phyloP scores from a whole-genome alignment of 2,329 filamentous ascomycete genomes.

The Zymoseptoria crescenta region DNA sequence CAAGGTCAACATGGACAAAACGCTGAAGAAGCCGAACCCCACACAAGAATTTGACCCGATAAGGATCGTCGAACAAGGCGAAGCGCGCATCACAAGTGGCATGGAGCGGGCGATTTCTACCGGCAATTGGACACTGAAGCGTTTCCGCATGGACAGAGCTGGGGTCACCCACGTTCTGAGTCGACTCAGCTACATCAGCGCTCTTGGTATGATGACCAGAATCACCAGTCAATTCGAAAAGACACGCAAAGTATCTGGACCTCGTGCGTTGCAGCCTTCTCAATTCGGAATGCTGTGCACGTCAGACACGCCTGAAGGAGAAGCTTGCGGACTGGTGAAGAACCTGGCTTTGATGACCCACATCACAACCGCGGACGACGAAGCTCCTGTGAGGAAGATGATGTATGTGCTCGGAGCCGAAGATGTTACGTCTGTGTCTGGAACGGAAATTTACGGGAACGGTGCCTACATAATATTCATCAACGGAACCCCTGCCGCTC shows the following conservation, averaged over 20 bases:
- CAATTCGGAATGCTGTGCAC: constrained; percentile 98
- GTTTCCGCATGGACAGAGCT: constrained; percentile 97
- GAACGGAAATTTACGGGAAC: constrained; percentile 75
- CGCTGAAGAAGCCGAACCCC: constrained; percentile 85
- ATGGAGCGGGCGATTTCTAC: constrained; percentile 96
- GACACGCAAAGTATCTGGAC: constrained; percentile 91
- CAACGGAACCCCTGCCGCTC: constrained; percentile 86
- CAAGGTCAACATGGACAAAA: constrained; percentile 90
- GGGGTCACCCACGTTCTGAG: constrained; percentile 95
- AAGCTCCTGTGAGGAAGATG: constrained; percentile 78
- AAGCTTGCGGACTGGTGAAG: constrained; percentile 95
- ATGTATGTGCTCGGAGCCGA: constrained; percentile 81
- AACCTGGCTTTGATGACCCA: constrained; percentile 98
- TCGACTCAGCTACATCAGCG: constrained; percentile 89
- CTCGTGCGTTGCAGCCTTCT: constrained; percentile 89
- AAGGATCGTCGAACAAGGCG: constrained; percentile 73
- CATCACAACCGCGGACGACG: constrained; percentile 93
- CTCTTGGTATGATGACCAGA: constrained; percentile 98
- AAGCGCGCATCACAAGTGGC: constrained; percentile 79
- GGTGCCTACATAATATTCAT: constrained; percentile 87
- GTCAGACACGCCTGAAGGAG: constrained; percentile 95
- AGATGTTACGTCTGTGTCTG: constrained; percentile 70
- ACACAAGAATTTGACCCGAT: constrained; percentile 83
- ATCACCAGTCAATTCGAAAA: constrained; percentile 99
- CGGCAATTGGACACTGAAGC: constrained; percentile 95